Conservation (phyloP, 2,329 filamentous ascomycete species). For the Stachybotrys echinatus region DNA sequence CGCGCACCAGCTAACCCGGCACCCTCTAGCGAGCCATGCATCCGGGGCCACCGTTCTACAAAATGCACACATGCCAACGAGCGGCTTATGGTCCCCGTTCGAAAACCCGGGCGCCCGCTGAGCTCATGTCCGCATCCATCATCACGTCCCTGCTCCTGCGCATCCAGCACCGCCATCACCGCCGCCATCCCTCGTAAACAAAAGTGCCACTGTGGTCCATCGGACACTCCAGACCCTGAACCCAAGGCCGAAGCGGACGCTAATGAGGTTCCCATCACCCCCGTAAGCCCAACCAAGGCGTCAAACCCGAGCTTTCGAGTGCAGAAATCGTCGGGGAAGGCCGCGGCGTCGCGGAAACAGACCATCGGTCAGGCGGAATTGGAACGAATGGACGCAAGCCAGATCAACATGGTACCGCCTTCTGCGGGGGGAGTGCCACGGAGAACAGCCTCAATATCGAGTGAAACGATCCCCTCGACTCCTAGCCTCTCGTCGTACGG, state of each 20-base stretch:
- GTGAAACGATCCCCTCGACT: slow-evolving; percentile 9
- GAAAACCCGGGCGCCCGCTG: slow-evolving; percentile 66
- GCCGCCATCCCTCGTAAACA: slow-evolving; percentile 57
- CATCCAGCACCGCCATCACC: slow-evolving; percentile 44
- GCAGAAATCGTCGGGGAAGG: slow-evolving; percentile 35
- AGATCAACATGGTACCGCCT: slow-evolving; percentile 41
- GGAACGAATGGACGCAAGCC: slow-evolving; percentile 47
- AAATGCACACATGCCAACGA: slow-evolving; percentile 67
- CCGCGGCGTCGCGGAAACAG: slow-evolving; percentile 33
- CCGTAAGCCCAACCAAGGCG: slow-evolving; percentile 24
- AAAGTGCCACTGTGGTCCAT: slow-evolving; percentile 46
- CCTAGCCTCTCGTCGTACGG: slow-evolving; percentile 19
- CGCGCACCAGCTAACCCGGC: neutral
- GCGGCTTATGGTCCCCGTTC: slow-evolving; percentile 63
- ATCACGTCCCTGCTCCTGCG: slow-evolving; percentile 56
- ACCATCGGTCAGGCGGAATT: slow-evolving; percentile 45
- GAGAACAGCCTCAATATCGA: slow-evolving; percentile 15
- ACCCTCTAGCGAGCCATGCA: slow-evolving; percentile 60
- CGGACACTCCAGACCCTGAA: slow-evolving; percentile 15
- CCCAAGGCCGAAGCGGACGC: slow-evolving; percentile 18
- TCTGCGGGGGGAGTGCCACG: slow-evolving; percentile 18
- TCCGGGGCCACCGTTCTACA: slow-evolving; percentile 69
- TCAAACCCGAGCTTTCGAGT: slow-evolving; percentile 34
- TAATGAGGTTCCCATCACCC: slow-evolving; percentile 13
- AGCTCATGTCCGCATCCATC: slow-evolving; percentile 64